Percentiles rank a stretch among this genome's conserved stretches.
phyloP scores from a whole-genome alignment of 192 early-diverging fungal genomes.

The Gamsiella multidivaricata region DNA sequence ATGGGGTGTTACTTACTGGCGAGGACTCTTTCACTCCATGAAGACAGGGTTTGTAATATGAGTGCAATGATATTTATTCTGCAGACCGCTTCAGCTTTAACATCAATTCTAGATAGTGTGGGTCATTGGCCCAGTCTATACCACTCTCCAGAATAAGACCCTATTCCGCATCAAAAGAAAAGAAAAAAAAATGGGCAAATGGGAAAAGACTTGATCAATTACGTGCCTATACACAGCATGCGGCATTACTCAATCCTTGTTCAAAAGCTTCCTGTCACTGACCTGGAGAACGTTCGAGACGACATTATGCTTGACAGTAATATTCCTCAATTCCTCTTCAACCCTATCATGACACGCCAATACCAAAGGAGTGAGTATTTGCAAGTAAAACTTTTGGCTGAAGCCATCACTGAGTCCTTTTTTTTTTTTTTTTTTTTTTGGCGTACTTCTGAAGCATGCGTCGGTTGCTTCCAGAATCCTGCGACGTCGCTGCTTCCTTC shows the following conservation, averaged over 20 bases:
- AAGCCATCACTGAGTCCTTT: not conserved
- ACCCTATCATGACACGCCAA: conserved; percentile 5
- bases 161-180: conserved; percentile 10
- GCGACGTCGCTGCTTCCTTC: conserved; percentile 3
- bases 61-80: no score
- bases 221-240: not conserved
- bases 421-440: conserved; percentile 5
- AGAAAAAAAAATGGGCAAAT: not conserved
- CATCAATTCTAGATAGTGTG: conserved; percentile 52
- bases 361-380: not conserved
- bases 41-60: no score
- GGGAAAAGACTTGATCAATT: not conserved
- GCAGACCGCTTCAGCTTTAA: conserved; percentile 23
- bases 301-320: conserved; percentile 41
- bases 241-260: not conserved
- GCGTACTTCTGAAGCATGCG: no score
- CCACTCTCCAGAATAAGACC: conserved; percentile 59
- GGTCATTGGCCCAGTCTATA: conserved; percentile 55
- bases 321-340: conserved; percentile 35
- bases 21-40: no score
- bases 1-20: no score
- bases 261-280: not conserved
- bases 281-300: conserved; percentile 48
- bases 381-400: not conserved
- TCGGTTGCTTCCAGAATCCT: conserved; percentile 14